Evolutionary conservation across 805 yeast species (phyloP).

Genomic region (Scheffersomyces spartinae): DNA sequence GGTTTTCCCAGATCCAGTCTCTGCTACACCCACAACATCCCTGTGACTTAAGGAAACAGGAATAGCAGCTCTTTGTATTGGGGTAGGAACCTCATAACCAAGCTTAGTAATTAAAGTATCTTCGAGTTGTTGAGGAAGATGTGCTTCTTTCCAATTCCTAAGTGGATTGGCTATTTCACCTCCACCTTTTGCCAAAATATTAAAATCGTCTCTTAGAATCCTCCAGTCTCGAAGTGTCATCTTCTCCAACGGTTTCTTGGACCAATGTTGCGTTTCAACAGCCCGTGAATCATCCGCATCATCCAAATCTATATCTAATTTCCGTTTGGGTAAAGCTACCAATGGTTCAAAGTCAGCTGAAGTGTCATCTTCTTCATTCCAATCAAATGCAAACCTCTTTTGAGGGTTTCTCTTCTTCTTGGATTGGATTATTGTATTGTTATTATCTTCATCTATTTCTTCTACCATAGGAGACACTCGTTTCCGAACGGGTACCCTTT

Average conservation of each 20-base stretch:
- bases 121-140: conserved; percentile 27
- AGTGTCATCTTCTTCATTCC: conserved; percentile 66
- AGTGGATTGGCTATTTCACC: conserved; percentile 47
- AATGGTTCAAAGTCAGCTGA: conserved; percentile 31
- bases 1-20: conserved; percentile 95
- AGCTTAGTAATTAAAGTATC: conserved; percentile 22
- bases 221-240: conserved; percentile 90
- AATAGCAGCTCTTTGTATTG: conserved; percentile 82
- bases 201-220: conserved; percentile 66
- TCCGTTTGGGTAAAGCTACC: conserved; percentile 6
- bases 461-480: too few species aligned
- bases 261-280: conserved; percentile 42
- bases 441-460: too few species aligned
- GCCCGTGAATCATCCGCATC: conserved; percentile 5
- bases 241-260: conserved; percentile 43
- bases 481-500: too few species aligned
- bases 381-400: conserved; percentile 49
- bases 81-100: conserved; percentile 63
- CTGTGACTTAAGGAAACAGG: conserved; percentile 50
- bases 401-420: conserved; percentile 6
- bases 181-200: conserved; percentile 43
- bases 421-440: conserved; percentile 2
- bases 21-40: conserved; percentile 85
- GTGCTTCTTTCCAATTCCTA: conserved; percentile 61
- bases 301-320: conserved; percentile 7